These are phyloP conservation scores for Amyloporia xantha DNA, from an alignment of 768 basidiomycete genomes.

Conservation along the genomic window DNA sequence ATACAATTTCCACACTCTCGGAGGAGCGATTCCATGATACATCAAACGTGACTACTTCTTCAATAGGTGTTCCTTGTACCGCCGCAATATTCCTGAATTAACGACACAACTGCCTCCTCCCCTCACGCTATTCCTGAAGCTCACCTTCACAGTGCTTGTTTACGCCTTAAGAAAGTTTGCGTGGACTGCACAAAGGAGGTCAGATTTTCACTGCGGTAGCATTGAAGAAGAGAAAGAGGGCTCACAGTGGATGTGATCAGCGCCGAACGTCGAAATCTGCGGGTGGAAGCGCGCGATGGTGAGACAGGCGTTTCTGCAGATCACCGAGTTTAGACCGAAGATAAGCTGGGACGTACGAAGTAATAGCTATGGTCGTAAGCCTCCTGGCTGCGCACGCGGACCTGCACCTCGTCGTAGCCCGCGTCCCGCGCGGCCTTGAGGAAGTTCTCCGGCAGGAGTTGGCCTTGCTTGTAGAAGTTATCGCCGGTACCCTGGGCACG, in stretches of 20 bases:
- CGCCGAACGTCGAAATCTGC: conserved; percentile 84
- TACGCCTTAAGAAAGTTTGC: conserved; percentile 80
- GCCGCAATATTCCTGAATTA: too few relatives aligned
- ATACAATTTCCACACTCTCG: too few relatives aligned
- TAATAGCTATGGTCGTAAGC: conserved; percentile 90
- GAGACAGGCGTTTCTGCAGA: too few relatives aligned
- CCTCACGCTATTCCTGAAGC: background rate
- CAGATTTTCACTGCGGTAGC: conserved; percentile 9
- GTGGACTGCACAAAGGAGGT: conserved; percentile 54
- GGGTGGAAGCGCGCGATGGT: background rate
- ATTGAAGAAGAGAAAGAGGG: conserved; percentile 17
- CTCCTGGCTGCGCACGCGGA: conserved; percentile 71
- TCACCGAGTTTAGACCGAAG: background rate
- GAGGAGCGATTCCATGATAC: too few relatives aligned
- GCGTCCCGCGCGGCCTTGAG: conserved; percentile 67
- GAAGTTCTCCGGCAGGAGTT: conserved; percentile 89
- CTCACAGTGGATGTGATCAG: conserved; percentile 87
- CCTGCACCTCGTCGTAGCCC: conserved; percentile 67
- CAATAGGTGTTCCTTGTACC: too few relatives aligned
- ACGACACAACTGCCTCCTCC: background rate
- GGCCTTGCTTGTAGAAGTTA: conserved; percentile 77
- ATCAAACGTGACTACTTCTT: too few relatives aligned
- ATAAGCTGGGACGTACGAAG: conserved; percentile 46
- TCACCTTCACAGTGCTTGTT: conserved; percentile 8
- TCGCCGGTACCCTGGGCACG: conserved; percentile 63